Conservation (phyloP, 495 filamentous ascomycete genomes). For the Penicillium daleae region DNA sequence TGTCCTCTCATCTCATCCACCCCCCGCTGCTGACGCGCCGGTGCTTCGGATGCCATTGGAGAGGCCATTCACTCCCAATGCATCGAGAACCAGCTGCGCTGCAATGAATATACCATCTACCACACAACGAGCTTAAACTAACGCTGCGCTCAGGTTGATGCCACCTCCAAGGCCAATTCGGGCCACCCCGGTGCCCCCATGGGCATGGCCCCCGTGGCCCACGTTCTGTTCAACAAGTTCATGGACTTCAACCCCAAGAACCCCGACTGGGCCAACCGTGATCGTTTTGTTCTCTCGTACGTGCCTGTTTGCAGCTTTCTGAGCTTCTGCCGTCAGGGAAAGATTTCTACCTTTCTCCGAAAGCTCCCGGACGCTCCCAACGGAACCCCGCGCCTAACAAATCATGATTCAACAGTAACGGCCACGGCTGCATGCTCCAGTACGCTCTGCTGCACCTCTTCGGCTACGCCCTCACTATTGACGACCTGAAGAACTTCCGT, state of each 20-base stretch:
- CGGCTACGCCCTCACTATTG: conserved; percentile 82
- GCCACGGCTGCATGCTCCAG: conserved; percentile 98
- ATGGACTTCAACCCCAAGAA: conserved; percentile 99
- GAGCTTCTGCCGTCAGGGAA: background rate
- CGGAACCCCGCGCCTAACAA: conserved; percentile 9
- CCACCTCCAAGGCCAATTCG: conserved; percentile 91
- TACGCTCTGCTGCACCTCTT: conserved; percentile 98
- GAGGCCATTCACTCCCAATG: background rate
- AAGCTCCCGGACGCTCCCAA: background rate
- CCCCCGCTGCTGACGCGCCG: conserved; percentile 7
- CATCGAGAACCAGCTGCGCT: background rate
- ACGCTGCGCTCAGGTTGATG: conserved; percentile 77
- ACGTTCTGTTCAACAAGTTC: conserved; percentile 98
- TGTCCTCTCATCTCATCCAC: conserved; percentile 20
- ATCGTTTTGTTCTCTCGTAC: conserved; percentile 99
- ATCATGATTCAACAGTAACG: conserved; percentile 68
- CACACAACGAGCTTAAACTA: too few relatives aligned
- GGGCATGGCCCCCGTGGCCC: conserved; percentile 96
- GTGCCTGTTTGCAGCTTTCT: conserved; percentile 41
- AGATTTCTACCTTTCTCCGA: background rate
- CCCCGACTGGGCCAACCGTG: conserved; percentile 93
- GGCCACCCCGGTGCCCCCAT: conserved; percentile 99
- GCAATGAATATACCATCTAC: background rate
- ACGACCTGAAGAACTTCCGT: conserved; percentile 94
- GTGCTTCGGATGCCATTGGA: conserved; percentile 20